A percentile compares a stretch with the other conserved stretches of the same genome.
phyloP scores from a whole-genome alignment of 805 yeast genomes.

The Kluyveromyces aestuarii region DNA sequence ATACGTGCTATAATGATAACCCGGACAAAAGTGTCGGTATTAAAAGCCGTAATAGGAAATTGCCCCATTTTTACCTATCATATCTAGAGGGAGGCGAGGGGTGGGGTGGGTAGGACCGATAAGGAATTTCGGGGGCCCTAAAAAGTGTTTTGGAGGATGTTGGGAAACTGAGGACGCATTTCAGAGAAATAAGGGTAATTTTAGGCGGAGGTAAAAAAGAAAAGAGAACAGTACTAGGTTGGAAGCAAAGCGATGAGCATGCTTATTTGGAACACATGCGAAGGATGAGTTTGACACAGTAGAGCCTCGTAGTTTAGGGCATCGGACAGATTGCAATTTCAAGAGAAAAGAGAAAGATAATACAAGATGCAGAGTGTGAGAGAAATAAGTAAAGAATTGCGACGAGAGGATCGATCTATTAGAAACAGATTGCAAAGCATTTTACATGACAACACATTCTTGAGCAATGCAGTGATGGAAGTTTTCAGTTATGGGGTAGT shows the following conservation, averaged over 20 bases:
- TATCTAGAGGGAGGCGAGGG: background rate
- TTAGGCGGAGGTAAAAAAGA: too few relatives aligned
- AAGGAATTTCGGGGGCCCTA: too few relatives aligned
- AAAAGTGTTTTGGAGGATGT: too few relatives aligned
- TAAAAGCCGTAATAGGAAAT: background rate
- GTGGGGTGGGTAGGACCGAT: background rate
- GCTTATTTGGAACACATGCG: background rate
- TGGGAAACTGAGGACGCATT: too few relatives aligned
- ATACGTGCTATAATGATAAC: too few relatives aligned
- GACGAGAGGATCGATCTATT: slow-evolving; percentile 42
- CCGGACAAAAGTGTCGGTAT: too few relatives aligned
- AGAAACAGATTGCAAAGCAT: slow-evolving; percentile 68
- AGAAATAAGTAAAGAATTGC: slow-evolving; percentile 33
- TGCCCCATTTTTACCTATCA: background rate
- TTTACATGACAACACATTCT: slow-evolving; percentile 47
- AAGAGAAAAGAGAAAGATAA: background rate
- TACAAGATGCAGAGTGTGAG: background rate
- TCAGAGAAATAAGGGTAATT: too few relatives aligned
- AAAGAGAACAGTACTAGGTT: too few relatives aligned
- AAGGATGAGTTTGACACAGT: background rate
- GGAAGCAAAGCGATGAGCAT: too few relatives aligned
- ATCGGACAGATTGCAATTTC: too few relatives aligned
- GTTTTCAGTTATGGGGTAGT: slow-evolving; percentile 40
- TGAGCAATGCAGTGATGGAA: slow-evolving; percentile 25
- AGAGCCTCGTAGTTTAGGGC: too few relatives aligned